Evolutionary conservation across 1,139 yeast species (phyloP).

Genomic region (Magnusiomyces ingens): DNA sequence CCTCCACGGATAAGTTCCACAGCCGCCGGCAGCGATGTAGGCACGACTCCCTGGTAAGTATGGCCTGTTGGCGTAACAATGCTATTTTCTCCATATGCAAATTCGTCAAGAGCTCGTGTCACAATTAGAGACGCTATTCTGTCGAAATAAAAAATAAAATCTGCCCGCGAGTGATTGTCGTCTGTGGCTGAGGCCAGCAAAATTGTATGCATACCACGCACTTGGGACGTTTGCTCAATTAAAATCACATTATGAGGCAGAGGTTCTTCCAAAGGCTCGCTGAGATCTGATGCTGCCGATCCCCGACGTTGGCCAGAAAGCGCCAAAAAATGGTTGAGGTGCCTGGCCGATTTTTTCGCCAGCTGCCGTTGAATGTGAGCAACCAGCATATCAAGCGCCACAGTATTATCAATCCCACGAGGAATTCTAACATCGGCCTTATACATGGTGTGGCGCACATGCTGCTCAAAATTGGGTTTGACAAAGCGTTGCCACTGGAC

Average conservation of each 20-base stretch:
- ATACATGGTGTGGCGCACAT: constrained; percentile 69
- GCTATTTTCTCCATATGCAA: constrained; percentile 35
- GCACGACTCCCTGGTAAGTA: constrained; percentile 25
- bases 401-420: constrained; percentile 72
- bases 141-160: constrained; percentile 80
- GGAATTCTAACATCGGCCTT: constrained; percentile 85
- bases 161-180: constrained; percentile 52
- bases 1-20: constrained; percentile 85
- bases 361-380: constrained; percentile 74
- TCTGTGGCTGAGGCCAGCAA: constrained; percentile 38
- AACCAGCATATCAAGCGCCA: constrained; percentile 74
- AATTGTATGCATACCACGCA: constrained; percentile 64
- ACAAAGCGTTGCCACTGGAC: constrained; percentile 88
- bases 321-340: constrained; percentile 50
- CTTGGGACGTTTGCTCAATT: constrained; percentile 59
- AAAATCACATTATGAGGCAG: constrained; percentile 24
- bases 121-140: constrained; percentile 67
- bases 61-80: constrained; percentile 39
- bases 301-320: constrained; percentile 37
- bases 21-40: constrained; percentile 38
- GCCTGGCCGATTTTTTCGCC: constrained; percentile 54
- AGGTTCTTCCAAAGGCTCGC: neutral
- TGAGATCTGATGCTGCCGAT: no score
- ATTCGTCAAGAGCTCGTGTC: constrained; percentile 55
- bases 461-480: constrained; percentile 80